Conservation (phyloP, 2,329 filamentous ascomycete genomes). For the Verticillium isaacii region DNA sequence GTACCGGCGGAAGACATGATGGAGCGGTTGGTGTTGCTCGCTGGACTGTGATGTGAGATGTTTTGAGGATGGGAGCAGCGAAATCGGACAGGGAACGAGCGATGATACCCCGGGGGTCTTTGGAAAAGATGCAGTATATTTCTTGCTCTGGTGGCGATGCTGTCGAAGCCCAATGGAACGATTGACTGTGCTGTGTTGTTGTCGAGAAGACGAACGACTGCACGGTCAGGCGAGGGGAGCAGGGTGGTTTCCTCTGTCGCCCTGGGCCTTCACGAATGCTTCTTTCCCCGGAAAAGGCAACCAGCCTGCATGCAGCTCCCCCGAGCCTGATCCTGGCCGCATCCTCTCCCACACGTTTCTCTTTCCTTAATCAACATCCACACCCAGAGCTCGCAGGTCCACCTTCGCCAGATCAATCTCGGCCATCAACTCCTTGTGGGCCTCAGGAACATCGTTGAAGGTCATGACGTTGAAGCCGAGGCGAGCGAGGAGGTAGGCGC, state of each 20-base stretch:
- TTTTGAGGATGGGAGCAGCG: neutral
- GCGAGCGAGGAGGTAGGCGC: constrained; percentile 85
- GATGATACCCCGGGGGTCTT: neutral
- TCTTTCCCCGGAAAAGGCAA: neutral
- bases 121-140: neutral
- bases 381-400: constrained; percentile 69
- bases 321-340: neutral
- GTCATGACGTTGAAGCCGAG: constrained; percentile 90
- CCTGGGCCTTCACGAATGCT: neutral
- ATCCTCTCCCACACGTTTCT: neutral
- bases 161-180: neutral
- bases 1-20: neutral
- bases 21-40: neutral
- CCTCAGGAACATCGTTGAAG: constrained; percentile 92
- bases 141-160: neutral
- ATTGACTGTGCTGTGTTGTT: neutral
- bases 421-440: constrained; percentile 81
- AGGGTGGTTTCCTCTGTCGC: neutral
- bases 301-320: neutral
- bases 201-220: neutral
- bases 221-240: neutral
- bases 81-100: neutral
- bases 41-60: neutral
- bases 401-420: constrained; percentile 75
- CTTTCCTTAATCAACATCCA: constrained; percentile 63